These are phyloP conservation scores for Yarrowia keelungensis DNA, from an alignment of 805 yeast genomes.

Conservation along the genomic window DNA sequence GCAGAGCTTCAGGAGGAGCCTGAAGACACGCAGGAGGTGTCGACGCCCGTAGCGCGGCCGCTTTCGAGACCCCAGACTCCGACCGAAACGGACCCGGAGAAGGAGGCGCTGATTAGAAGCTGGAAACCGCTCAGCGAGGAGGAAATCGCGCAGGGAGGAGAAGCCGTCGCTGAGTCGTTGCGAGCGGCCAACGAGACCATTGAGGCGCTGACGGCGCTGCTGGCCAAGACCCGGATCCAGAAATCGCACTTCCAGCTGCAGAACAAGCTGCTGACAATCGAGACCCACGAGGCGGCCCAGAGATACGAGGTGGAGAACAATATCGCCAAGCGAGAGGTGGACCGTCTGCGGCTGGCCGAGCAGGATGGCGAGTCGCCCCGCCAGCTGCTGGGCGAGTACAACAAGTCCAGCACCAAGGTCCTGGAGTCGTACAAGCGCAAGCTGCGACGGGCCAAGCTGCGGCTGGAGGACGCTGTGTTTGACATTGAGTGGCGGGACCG, in stretches of 20 bases:
- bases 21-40: slow-evolving; percentile 10
- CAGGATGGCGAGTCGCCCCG: slow-evolving; percentile 38
- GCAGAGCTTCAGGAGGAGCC: slow-evolving; percentile 1
- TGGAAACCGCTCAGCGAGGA: slow-evolving; percentile 35
- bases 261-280: slow-evolving; percentile 54
- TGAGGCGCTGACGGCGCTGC: slow-evolving; percentile 31
- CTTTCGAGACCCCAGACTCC: slow-evolving; percentile 16
- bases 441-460: slow-evolving; percentile 53
- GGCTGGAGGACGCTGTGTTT: slow-evolving; percentile 56
- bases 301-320: slow-evolving; percentile 58
- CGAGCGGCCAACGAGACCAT: slow-evolving; percentile 38
- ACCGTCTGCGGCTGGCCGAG: slow-evolving; percentile 53
- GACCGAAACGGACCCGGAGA: slow-evolving; percentile 7
- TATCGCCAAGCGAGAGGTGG: slow-evolving; percentile 57
- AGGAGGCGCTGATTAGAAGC: slow-evolving; percentile 22
- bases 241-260: slow-evolving; percentile 48
- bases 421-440: slow-evolving; percentile 52
- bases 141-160: slow-evolving; percentile 37
- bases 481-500: slow-evolving; percentile 55
- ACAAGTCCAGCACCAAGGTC: slow-evolving; percentile 42
- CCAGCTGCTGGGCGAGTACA: slow-evolving; percentile 45
- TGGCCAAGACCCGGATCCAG: slow-evolving; percentile 40
- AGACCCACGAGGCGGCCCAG: slow-evolving; percentile 55
- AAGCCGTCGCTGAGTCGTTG: slow-evolving; percentile 25
- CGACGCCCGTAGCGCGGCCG: slow-evolving; percentile 9